Base-by-base conservation (phyloP, 129 eudicot species). In the Gnaphalium uliginosum region DNA sequence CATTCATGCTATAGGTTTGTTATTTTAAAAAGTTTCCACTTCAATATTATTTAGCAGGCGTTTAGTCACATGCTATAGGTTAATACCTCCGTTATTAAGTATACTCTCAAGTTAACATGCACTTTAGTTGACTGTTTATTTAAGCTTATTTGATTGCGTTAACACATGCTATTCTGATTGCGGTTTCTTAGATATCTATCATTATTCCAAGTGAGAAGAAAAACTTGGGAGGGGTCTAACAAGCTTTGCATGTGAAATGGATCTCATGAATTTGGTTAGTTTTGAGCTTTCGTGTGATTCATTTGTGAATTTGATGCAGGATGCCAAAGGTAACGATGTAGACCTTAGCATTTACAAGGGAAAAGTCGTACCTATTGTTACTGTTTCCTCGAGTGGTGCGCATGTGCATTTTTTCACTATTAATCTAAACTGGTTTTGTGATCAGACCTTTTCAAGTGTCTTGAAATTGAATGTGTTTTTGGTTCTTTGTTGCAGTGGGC, bases 351-450 rank as follows among this genome's bases (percentile, higher is more conserved):
- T 69, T 22, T 88, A 85, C 84, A 78, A 85, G 59, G 93, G 93
- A 57, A 88, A 85, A 61, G 92, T 85, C 58, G 62, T 88, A 13
- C 84, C 85, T 76, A 78, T 88, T 68, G 87, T 88, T 69, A 85
- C 83, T 76, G 93, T 88, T 69, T 89, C 93, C 63, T 88, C 92
- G 72, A 76, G 76, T 86, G 89, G 89, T 86, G 73, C 3, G 14
- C 27, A 21, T 79, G 54, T 8, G 18, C n/a, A 33, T 14, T 26
- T 60, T 29, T 66, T 72, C 53, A n/a, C 35, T 59, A 56, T 17
- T 18, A 13, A 32, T 64, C 69, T 13, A 60, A 66, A 8, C 18
- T 33, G 48, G 13, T 3, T 73, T 68, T 83, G 32, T 51, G 51
- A 22, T 30, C 46, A 48, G 14, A 5, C 29, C 60, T 13, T 59